Conservation (phyloP, 495 filamentous ascomycete species). For the Penicillium waksmanii region DNA sequence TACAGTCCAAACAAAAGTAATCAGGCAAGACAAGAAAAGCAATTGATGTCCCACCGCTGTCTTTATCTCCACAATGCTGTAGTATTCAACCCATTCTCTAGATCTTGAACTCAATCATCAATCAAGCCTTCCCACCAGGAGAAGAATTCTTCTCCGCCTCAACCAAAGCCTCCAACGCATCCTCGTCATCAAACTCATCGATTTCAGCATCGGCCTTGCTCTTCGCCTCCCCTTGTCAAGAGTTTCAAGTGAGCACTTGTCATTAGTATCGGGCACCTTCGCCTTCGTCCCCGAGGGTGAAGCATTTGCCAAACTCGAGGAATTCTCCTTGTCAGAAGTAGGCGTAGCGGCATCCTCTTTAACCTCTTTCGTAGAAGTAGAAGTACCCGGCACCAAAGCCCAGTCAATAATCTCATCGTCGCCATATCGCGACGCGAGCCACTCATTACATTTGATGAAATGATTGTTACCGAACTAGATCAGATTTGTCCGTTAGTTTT, state of each 20-base stretch:
- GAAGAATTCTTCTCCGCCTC: constrained; percentile 28
- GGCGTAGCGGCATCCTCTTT: constrained; percentile 18
- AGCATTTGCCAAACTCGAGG: constrained; percentile 26
- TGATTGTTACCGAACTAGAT: constrained; percentile 78
- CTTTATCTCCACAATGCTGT: too few relatives aligned
- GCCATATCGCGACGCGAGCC: constrained; percentile 79
- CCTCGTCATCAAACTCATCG: constrained; percentile 46
- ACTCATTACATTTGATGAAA: constrained; percentile 88
- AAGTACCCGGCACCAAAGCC: constrained; percentile 59
- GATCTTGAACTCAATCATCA: not conserved
- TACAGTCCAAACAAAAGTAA: too few relatives aligned
- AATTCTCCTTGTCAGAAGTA: constrained; percentile 26
- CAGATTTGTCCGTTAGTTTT: not conserved
- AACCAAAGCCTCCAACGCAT: constrained; percentile 46
- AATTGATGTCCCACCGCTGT: too few relatives aligned
- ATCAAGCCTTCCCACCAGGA: not conserved
- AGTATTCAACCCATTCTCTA: not conserved
- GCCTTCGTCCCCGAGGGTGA: constrained; percentile 8
- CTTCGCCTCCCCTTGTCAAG: not conserved
- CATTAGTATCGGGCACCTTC: not conserved
- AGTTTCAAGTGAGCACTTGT: constrained; percentile 12
- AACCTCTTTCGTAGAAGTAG: not conserved
- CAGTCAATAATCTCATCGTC: constrained; percentile 81
- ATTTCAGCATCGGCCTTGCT: constrained; percentile 13
- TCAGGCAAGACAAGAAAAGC: too few relatives aligned